Base-by-base conservation (phyloP, 2,329 filamentous ascomycete genomes). In the Phialophora expanda region DNA sequence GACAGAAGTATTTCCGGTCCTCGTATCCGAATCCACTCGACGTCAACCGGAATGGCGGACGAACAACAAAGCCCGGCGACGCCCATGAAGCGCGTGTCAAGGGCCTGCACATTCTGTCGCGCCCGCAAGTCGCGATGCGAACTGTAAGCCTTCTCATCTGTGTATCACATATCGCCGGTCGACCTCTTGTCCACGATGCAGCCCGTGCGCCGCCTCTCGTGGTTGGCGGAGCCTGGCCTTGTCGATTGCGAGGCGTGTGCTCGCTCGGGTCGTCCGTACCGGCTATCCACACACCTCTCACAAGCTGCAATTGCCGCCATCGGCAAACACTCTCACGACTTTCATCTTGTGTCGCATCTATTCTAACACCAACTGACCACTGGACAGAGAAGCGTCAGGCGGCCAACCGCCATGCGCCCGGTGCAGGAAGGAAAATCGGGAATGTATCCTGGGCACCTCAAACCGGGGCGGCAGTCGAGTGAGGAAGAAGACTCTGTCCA, bases 381-480 rank as follows among this genome's bases (percentile, higher is more conserved):
- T 20, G 26, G 46, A 24, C 73, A 77, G 83, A 79, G 76, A 84
- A 75, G 75, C 78, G 77, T 75, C 82, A 73, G 75, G 81, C 74
- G 73, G 72, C 48, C 60, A 82, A 78, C 80, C 80, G 30, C 86
- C 86, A 28, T 88, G 86, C 70, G 81, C 85, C 59, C 78, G 86
- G 62, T 88, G 86, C 75, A 81, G 84, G 67, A 82, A 83, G 70
- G 85, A 87, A 68, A 79, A 81, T 64, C 83, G 84, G 60, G 84
- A 87, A 66, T 88, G 86, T 73, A 80, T 87, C 11, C 80, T 87
- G 22, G 85, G 85, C 7, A 83, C 83, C 53, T 86, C 84, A 56
- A 87, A 87, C 72, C 82, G 85, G 62, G 86, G 86, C 54, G 86
- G 86, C 14, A 80, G 85, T 62, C 81, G 86, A 55, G 81, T 87